Percentiles rank a stretch among this genome's conserved stretches.
Conservation (phyloP, 495 filamentous ascomycete species). For the Trichocladium uniseriatum region DNA sequence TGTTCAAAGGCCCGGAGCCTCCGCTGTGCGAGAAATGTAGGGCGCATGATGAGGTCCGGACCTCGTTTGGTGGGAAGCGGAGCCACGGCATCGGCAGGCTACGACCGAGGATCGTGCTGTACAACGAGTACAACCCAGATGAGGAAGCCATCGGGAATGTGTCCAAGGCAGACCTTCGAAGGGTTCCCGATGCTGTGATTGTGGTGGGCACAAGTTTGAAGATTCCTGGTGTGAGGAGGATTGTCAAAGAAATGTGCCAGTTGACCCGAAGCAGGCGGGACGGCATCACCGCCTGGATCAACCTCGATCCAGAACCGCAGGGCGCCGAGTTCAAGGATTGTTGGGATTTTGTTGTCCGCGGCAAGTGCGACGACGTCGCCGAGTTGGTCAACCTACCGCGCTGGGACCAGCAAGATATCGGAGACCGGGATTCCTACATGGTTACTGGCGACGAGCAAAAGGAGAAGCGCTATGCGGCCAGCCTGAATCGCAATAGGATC, state of each 20-base stretch:
- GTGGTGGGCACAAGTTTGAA: conserved; percentile 94
- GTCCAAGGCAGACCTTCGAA: conserved; percentile 70
- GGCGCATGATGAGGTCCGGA: conserved; percentile 64
- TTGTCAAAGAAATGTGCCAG: conserved; percentile 83
- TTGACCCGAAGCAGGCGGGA: conserved; percentile 69
- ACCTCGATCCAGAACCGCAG: conserved; percentile 69
- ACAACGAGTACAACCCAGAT: conserved; percentile 95
- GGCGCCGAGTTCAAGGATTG: conserved; percentile 81
- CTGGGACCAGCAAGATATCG: conserved; percentile 58
- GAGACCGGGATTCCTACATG: conserved; percentile 29
- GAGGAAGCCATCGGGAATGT: conserved; percentile 91
- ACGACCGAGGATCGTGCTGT: conserved; percentile 87
- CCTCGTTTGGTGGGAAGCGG: conserved; percentile 69
- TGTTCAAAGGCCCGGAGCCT: conserved; percentile 76
- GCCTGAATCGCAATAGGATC: conserved; percentile 29
- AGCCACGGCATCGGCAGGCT: conserved; percentile 90
- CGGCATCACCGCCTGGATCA: conserved; percentile 92
- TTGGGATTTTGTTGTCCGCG: conserved; percentile 83
- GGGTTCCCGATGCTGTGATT: conserved; percentile 79
- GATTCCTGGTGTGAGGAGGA: conserved; percentile 79
- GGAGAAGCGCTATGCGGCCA: conserved; percentile 24
- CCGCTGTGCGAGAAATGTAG: conserved; percentile 73
- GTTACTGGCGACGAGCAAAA: conserved; percentile 33
- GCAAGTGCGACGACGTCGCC: conserved; percentile 83
- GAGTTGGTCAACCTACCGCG: conserved; percentile 58